These are phyloP conservation scores for Populus ilicifolia DNA, from an alignment of 345 rosid species.

Conservation along the genomic window DNA sequence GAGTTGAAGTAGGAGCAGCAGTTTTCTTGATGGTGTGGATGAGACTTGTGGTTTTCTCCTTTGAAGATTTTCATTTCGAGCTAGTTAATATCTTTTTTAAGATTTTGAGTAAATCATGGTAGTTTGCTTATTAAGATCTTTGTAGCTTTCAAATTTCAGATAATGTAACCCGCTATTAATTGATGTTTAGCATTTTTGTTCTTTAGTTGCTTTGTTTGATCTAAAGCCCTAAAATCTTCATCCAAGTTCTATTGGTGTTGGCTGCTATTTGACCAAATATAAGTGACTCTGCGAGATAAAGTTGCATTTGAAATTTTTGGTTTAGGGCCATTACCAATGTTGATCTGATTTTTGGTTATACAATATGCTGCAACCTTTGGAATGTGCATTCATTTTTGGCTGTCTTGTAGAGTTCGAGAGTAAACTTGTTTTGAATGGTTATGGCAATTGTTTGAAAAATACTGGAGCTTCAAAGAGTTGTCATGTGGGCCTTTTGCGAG, in stretches of 20 bases:
- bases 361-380: not conserved
- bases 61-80: not conserved
- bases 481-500: not conserved
- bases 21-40: not conserved
- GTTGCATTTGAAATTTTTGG: not conserved
- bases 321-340: not conserved
- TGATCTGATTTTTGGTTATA: not conserved
- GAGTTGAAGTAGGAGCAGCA: not conserved
- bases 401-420: not conserved
- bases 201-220: not conserved
- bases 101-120: not conserved
- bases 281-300: not conserved
- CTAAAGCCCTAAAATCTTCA: not conserved
- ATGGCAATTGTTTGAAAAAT: not conserved
- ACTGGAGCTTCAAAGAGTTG: not conserved
- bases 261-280: not conserved
- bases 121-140: not conserved
- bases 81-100: not conserved
- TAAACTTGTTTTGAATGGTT: not conserved
- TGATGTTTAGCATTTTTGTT: not conserved
- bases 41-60: not conserved
- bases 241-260: not conserved
- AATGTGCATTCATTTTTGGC: not conserved
- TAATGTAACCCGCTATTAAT: not conserved
- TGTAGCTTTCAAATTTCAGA: not conserved